Evolutionary conservation across 2,329 filamentous ascomycete genomes (phyloP).

Genomic region (Diaporthe caulivora): DNA sequence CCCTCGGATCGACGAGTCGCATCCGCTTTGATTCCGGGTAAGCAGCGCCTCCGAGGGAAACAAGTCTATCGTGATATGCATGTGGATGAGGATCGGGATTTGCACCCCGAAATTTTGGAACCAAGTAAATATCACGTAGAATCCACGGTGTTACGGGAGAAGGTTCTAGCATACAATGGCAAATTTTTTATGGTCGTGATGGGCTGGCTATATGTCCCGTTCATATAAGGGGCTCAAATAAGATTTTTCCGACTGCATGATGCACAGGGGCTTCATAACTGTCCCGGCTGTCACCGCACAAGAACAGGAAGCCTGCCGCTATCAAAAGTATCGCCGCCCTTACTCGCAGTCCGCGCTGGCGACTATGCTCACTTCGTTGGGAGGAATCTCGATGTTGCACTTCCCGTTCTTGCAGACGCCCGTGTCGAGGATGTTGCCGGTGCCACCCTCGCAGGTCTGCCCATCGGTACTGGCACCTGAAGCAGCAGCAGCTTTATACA

Average conservation of each 20-base stretch:
- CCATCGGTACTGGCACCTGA: neutral
- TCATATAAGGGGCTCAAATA: conserved; percentile 21
- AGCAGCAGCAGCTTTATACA: neutral
- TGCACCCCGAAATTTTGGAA: neutral
- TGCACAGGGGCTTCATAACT: neutral
- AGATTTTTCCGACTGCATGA: neutral
- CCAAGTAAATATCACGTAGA: too few species aligned
- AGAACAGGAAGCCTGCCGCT: neutral
- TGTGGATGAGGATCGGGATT: neutral
- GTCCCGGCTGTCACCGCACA: too few species aligned
- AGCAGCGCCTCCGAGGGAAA: neutral
- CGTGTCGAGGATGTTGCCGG: neutral
- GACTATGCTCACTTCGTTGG: conserved; percentile 11
- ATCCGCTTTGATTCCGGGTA: neutral
- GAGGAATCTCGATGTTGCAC: conserved; percentile 4
- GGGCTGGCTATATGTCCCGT: neutral
- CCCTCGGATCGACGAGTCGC: neutral
- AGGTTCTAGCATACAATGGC: neutral
- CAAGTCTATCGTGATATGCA: neutral
- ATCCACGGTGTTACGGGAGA: neutral
- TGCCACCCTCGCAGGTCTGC: neutral
- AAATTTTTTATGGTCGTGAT: neutral
- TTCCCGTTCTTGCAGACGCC: neutral
- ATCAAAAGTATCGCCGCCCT: too few species aligned
- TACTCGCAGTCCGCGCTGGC: conserved; percentile 12